Percentiles rank a stretch among this genome's conserved stretches.
Evolutionary conservation across 371 early-diverging fungal species (phyloP).

Genomic region (Mucor irregularis): DNA sequence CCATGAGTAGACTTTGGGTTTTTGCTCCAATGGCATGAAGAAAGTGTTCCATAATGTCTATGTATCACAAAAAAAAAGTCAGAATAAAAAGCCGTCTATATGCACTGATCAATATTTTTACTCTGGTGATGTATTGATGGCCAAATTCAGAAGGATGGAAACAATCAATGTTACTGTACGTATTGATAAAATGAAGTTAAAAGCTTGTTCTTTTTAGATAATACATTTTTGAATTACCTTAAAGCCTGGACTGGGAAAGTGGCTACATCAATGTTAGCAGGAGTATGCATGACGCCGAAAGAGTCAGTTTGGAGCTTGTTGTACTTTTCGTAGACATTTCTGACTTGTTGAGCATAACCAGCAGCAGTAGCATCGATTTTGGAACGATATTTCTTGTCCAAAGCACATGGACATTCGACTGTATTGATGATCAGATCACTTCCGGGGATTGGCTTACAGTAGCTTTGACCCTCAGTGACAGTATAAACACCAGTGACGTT

Average conservation of each 20-base stretch:
- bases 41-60: slow-evolving; percentile 10
- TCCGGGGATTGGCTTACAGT: slow-evolving; percentile 11
- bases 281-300: slow-evolving; percentile 24
- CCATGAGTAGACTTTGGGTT: not conserved
- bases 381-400: not conserved
- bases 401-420: slow-evolving; percentile 20
- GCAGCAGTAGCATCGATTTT: slow-evolving; percentile 13
- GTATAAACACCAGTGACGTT: slow-evolving; percentile 20
- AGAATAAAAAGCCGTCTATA: too few species aligned
- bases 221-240: slow-evolving; percentile 38
- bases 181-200: not conserved
- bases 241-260: slow-evolving; percentile 51
- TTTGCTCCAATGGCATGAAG: not conserved
- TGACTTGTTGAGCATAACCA: slow-evolving; percentile 46
- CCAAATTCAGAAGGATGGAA: slow-evolving; percentile 35
- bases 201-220: too few species aligned
- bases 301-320: slow-evolving; percentile 9
- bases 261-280: slow-evolving; percentile 17
- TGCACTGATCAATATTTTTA: too few species aligned
- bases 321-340: slow-evolving; percentile 35
- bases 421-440: slow-evolving; percentile 5
- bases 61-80: not conserved
- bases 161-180: slow-evolving; percentile 32
- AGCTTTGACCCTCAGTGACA: slow-evolving; percentile 8
- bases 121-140: slow-evolving; percentile 11